phyloP scores from a whole-genome alignment of 192 early-diverging fungal species.

The Lunasporangiospora selenospora region DNA sequence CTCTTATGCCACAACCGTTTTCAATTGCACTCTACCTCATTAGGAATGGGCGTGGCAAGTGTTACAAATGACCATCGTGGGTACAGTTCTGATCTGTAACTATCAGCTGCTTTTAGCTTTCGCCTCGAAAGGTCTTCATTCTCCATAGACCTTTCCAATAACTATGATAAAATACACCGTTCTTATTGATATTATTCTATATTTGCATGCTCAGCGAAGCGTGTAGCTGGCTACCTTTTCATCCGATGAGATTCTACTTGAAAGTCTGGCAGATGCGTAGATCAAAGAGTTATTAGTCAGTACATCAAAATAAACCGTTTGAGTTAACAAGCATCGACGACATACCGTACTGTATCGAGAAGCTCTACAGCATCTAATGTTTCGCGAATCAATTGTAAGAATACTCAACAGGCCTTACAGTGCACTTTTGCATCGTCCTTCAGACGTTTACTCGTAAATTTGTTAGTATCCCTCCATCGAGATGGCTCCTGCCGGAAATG shows the following conservation, averaged over 20 bases:
- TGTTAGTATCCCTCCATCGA: neutral
- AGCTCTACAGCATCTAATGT: neutral
- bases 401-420: constrained; percentile 1
- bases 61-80: no score
- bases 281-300: neutral
- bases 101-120: no score
- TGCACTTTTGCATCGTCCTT: constrained; percentile 2
- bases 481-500: neutral
- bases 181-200: neutral
- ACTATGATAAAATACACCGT: neutral
- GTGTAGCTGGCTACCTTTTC: constrained; percentile 2
- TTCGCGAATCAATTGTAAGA: constrained; percentile 1
- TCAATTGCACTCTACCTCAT: no score
- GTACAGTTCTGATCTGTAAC: no score
- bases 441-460: neutral
- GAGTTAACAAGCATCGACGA: neutral
- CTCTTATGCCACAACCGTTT: no score
- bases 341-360: constrained; percentile 3
- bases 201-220: neutral
- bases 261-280: constrained; percentile 3
- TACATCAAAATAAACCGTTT: neutral
- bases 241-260: constrained; percentile 2
- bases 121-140: no score
- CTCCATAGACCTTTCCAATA: no score
- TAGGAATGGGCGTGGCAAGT: no score